Evolutionary conservation across 2,329 filamentous ascomycete genomes (phyloP), one percentile per base, ranked within the genome.

Genomic region (Talaromyces sp.): DNA sequence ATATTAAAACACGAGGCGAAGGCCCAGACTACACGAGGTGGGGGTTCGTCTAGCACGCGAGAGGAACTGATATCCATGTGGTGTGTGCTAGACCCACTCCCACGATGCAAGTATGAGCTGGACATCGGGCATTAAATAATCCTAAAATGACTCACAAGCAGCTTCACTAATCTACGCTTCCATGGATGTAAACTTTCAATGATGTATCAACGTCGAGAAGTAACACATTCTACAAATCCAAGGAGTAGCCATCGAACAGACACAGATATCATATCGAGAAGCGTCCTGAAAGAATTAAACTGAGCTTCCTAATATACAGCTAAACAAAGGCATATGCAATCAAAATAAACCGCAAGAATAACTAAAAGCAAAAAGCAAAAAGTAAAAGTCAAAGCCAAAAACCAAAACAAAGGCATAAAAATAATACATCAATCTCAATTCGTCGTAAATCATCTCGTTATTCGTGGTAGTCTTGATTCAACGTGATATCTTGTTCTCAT

Each of bases 401-500:
- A 17, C 22, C 22, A 52, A 28, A 52, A 42, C 39, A 60, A 55
- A 36, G 33, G 27, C 47, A 42, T n/a, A 30, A 17, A 52, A 30
- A 30, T 53, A 30, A 47, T 47, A 47, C 44, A 47, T 44, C 42
- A 47, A 22, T 8, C 44, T n/a, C 11, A 53, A 30, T 15, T 30
- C 22, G 22, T 42, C 42, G 22, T 47, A 57, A 57, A 57, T 28
- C 55, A 57, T 57, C 55, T 28, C 25, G 25, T 47, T 27, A 33
- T 28, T 56, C 54, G 32, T 56, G 19, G 25, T 57, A 19, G 19
- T 57, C 39, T 44, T 57, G 25, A 47, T 17, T 52, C 55, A 51
- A 39, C 60, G 51, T 62, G 49, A 62, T 39, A 42, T 56, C 51
- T 53, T 53, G 28, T 27, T 53, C 36, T 52, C 42, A 32, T 60